phyloP scores from a whole-genome alignment of 768 basidiomycete species.

The Xanthoconium stramineum region DNA sequence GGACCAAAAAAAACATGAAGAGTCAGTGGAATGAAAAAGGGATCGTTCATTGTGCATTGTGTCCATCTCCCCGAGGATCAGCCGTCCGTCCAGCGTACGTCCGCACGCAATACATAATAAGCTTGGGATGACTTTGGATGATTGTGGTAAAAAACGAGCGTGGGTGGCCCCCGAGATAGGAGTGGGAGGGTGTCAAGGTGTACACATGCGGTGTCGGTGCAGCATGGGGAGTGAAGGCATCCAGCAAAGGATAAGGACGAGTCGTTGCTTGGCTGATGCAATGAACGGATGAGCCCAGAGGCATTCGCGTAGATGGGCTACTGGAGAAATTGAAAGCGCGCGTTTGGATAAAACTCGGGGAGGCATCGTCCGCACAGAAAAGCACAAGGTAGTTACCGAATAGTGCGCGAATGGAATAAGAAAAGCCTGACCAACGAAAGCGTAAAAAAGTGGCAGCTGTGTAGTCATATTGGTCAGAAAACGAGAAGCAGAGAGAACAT shows the following conservation, averaged over 20 bases:
- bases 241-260: conserved; percentile 22
- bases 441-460: conserved; percentile 27
- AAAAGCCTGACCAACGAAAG: conserved; percentile 23
- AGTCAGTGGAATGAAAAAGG: conserved; percentile 10
- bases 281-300: conserved; percentile 24
- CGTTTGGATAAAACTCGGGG: conserved; percentile 15
- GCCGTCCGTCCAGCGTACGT: conserved; percentile 26
- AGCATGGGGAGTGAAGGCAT: conserved; percentile 19
- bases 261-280: conserved; percentile 20
- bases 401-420: conserved; percentile 22
- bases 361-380: conserved; percentile 20
- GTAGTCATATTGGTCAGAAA: conserved; percentile 30
- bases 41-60: conserved; percentile 22
- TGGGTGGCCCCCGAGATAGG: conserved; percentile 10
- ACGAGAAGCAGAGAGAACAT: conserved; percentile 27
- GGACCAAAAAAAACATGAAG: conserved; percentile 9
- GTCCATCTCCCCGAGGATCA: conserved; percentile 22
- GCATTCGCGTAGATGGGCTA: conserved; percentile 18
- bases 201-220: conserved; percentile 12
- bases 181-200: neutral
- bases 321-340: conserved; percentile 16
- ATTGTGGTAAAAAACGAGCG: conserved; percentile 21
- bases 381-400: conserved; percentile 31
- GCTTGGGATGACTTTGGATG: conserved; percentile 9
- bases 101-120: conserved; percentile 25